A percentile compares a stretch with the other conserved stretches of the same genome.
phyloP scores from a whole-genome alignment of 257 asterid species.

The Ligustrum vulgare region DNA sequence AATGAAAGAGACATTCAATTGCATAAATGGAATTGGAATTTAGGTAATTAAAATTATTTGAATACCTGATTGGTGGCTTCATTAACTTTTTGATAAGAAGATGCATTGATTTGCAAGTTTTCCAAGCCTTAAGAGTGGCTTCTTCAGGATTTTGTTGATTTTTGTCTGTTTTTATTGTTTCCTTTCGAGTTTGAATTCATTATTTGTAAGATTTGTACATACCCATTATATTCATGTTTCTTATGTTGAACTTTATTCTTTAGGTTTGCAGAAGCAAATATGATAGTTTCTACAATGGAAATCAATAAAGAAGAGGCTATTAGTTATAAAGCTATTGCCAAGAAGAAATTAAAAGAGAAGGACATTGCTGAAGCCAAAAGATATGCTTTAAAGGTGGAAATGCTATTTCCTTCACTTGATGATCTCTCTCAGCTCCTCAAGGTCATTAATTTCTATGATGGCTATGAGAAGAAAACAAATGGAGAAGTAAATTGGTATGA shows the following conservation, averaged over 20 bases:
- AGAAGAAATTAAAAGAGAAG: conserved; percentile 46
- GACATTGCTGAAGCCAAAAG: conserved; percentile 59
- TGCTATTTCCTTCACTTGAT: conserved; percentile 56
- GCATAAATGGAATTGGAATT: too few species aligned
- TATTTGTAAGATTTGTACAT: neutral
- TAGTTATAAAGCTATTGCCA: conserved; percentile 57
- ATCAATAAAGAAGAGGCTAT: conserved; percentile 63
- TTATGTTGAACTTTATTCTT: conserved; percentile 8
- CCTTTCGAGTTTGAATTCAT: neutral
- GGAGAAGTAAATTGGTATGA: too few species aligned
- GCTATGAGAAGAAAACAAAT: conserved; percentile 44
- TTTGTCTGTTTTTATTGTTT: neutral
- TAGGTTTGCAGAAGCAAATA: conserved; percentile 11
- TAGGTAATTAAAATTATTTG: too few species aligned
- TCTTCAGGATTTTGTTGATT: too few species aligned
- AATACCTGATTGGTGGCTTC: too few species aligned
- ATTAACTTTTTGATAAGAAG: too few species aligned
- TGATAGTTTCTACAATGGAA: conserved; percentile 41
- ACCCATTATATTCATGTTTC: neutral
- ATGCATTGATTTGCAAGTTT: too few species aligned
- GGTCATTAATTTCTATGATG: conserved; percentile 38
- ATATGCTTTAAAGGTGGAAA: conserved; percentile 59
- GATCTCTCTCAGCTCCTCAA: conserved; percentile 64
- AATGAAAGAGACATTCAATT: too few species aligned
- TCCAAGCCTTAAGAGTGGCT: too few species aligned